phyloP scores from a whole-genome alignment of 225 moss, liverwort and hornwort genomes.

The Asterella californica region DNA sequence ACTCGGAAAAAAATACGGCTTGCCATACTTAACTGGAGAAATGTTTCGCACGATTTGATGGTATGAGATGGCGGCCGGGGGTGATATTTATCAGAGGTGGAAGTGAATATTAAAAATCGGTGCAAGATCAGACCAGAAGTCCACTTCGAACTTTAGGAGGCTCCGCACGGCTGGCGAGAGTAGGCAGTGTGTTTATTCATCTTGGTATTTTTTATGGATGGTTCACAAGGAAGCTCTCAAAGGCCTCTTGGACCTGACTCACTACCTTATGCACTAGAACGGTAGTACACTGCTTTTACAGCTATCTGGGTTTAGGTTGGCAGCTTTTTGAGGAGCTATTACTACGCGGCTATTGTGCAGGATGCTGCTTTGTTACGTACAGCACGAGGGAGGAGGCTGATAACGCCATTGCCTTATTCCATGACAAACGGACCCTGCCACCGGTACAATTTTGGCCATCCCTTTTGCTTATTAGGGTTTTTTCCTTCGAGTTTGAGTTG shows the following conservation, averaged over 20 bases:
- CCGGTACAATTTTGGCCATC: constrained; percentile 41
- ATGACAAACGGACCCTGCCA: constrained; percentile 86
- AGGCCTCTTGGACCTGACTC: background rate
- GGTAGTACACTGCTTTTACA: background rate
- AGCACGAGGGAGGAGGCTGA: constrained; percentile 86
- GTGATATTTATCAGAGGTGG: too few species aligned
- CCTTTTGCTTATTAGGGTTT: background rate
- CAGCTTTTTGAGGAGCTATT: background rate
- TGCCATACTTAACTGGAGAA: background rate
- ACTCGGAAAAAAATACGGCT: background rate
- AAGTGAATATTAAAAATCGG: background rate
- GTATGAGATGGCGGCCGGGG: background rate
- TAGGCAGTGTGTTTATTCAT: background rate
- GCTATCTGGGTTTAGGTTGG: background rate
- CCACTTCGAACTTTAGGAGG: background rate
- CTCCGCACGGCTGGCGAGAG: background rate
- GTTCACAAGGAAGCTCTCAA: background rate
- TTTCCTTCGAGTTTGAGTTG: background rate
- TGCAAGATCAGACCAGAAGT: background rate
- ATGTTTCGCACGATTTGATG: background rate
- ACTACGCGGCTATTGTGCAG: constrained; percentile 31
- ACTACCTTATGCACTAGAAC: background rate
- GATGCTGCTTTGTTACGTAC: constrained; percentile 87
- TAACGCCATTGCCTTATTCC: constrained; percentile 81
- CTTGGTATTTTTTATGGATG: background rate